Evolutionary conservation across 768 basidiomycete genomes (phyloP).

Genomic region (Chalciporus piperatus): DNA sequence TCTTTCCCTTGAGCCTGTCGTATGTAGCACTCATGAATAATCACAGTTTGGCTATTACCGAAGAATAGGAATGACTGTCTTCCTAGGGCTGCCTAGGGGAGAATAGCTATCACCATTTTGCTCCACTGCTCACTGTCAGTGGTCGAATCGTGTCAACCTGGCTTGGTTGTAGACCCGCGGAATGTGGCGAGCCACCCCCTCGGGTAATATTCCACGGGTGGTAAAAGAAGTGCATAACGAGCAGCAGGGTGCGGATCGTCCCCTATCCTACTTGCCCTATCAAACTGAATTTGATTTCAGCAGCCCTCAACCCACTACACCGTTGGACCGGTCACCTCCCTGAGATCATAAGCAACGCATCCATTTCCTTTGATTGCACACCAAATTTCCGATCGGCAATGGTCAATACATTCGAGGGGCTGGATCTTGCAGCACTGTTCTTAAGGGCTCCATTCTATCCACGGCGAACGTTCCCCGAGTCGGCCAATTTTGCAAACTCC

Average conservation of each 20-base stretch:
- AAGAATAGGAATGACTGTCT: no score
- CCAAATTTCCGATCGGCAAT: constrained; percentile 50
- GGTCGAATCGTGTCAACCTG: constrained; percentile 7
- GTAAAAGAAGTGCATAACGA: no score
- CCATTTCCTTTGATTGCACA: constrained; percentile 45
- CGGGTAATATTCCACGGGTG: constrained; percentile 17
- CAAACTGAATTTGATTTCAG: constrained; percentile 16
- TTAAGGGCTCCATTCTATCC: constrained; percentile 55
- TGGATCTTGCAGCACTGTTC: constrained; percentile 54
- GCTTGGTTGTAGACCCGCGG: constrained; percentile 9
- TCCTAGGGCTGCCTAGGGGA: no score
- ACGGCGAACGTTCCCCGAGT: constrained; percentile 46
- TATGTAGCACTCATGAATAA: no score
- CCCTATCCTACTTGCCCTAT: constrained; percentile 10
- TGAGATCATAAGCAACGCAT: constrained; percentile 63
- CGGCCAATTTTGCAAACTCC: constrained; percentile 43
- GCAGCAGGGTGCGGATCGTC: no score
- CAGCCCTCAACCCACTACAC: constrained; percentile 53
- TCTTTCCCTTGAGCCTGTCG: not conserved
- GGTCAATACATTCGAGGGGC: constrained; percentile 49
- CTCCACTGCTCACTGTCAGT: not conserved
- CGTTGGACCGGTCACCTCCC: constrained; percentile 34
- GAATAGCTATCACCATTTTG: not conserved
- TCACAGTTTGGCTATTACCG: no score
- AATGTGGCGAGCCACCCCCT: constrained; percentile 14